Evolutionary conservation across 257 asterid species (phyloP).

Genomic region (Linaria vulgaris): DNA sequence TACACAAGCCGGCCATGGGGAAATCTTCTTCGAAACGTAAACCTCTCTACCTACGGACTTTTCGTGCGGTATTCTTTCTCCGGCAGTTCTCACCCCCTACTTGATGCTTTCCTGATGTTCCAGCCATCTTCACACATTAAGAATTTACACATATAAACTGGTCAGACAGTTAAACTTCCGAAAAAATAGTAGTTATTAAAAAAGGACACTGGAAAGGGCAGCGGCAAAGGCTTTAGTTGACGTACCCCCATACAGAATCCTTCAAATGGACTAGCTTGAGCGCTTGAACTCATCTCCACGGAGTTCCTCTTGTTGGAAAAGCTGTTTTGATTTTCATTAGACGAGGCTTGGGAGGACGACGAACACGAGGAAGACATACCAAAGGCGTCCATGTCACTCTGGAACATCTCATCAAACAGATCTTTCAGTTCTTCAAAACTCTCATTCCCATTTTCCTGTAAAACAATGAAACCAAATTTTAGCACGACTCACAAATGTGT

Average conservation of each 20-base stretch:
- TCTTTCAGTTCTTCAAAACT: slow-evolving; percentile 70
- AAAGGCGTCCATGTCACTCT: slow-evolving; percentile 42
- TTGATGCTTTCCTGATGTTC: slow-evolving; percentile 32
- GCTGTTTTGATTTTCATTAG: slow-evolving; percentile 21
- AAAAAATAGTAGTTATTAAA: neutral
- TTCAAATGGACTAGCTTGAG: slow-evolving; percentile 28
- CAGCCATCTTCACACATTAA: slow-evolving; percentile 31
- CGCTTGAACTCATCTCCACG: slow-evolving; percentile 33
- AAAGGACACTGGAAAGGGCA: neutral
- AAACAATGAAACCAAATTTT: slow-evolving; percentile 33
- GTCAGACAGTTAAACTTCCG: neutral
- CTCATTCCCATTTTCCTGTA: slow-evolving; percentile 59
- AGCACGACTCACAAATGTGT: slow-evolving; percentile 26
- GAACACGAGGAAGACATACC: slow-evolving; percentile 39
- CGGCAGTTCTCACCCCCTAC: slow-evolving; percentile 36
- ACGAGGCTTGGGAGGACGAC: slow-evolving; percentile 38
- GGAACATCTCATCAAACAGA: slow-evolving; percentile 59
- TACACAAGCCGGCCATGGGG: too few species aligned
- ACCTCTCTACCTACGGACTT: slow-evolving; percentile 32
- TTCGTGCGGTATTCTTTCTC: slow-evolving; percentile 36
- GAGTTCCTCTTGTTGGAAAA: slow-evolving; percentile 46
- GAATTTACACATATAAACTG: neutral
- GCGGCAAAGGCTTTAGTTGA: neutral
- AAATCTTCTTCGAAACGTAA: too few species aligned
- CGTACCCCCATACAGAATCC: slow-evolving; percentile 62